phyloP scores from a whole-genome alignment of 176 grass and related monocot genomes.

The Aegilops umbellulata region DNA sequence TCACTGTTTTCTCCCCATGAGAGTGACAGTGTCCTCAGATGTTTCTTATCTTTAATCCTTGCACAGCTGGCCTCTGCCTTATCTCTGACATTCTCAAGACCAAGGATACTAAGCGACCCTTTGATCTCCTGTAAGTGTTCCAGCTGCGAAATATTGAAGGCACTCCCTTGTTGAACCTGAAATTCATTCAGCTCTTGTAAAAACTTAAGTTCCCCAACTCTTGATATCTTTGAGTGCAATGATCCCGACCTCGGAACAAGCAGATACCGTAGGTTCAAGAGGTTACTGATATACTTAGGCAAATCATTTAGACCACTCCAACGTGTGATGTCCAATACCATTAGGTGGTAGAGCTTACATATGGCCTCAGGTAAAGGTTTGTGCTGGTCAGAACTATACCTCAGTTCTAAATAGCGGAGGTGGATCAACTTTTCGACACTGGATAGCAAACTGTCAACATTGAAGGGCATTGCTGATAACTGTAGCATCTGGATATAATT shows the following conservation, averaged over 20 bases:
- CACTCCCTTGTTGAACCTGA: not conserved
- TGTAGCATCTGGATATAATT: not conserved
- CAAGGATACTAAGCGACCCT: constrained; percentile 33
- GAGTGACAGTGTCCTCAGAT: constrained; percentile 35
- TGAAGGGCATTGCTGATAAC: constrained; percentile 3
- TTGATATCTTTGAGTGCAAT: constrained; percentile 31
- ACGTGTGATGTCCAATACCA: constrained; percentile 2
- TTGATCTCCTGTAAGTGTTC: constrained; percentile 17
- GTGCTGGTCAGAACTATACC: not conserved
- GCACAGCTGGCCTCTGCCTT: not conserved
- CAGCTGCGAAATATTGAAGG: constrained; percentile 37
- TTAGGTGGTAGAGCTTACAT: constrained; percentile 42
- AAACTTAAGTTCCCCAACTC: constrained; percentile 25
- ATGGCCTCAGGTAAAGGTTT: constrained; percentile 26
- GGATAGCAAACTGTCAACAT: constrained; percentile 2
- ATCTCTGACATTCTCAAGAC: constrained; percentile 26
- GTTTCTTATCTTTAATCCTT: constrained; percentile 29
- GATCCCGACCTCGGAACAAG: not conserved
- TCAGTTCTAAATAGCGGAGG: constrained; percentile 46
- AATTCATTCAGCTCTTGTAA: constrained; percentile 46
- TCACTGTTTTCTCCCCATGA: not conserved
- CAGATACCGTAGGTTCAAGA: constrained; percentile 30
- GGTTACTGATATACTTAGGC: constrained; percentile 9
- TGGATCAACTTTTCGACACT: constrained; percentile 36
- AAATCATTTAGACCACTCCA: constrained; percentile 12